A percentile compares a stretch with the other conserved stretches of the same genome.
Evolutionary conservation across 2,329 filamentous ascomycete genomes (phyloP).

Genomic region (Pestalotiopsis sp.): DNA sequence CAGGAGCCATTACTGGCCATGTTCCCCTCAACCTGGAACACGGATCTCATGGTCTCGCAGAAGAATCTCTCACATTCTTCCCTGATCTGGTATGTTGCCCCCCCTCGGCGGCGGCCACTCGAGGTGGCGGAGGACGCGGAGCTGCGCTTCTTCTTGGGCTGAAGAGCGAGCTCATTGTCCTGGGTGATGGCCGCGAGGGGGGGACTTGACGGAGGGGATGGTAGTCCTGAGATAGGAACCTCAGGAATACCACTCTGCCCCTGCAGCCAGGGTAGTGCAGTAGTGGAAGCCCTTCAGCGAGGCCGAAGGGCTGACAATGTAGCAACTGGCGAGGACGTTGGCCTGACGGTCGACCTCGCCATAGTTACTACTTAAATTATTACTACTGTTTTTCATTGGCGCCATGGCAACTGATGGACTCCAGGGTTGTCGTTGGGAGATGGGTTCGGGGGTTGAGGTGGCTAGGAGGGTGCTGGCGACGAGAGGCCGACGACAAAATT

Average conservation of each 20-base stretch:
- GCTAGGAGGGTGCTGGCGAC: background rate
- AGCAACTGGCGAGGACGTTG: conserved; percentile 90
- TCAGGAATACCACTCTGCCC: conserved; percentile 95
- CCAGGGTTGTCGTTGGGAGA: conserved; percentile 12
- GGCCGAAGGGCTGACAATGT: conserved; percentile 75
- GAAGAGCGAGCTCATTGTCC: conserved; percentile 67
- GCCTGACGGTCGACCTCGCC: conserved; percentile 67
- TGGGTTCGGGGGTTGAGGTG: background rate
- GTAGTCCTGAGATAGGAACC: conserved; percentile 82
- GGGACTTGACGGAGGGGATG: conserved; percentile 86
- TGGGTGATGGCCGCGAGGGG: conserved; percentile 77
- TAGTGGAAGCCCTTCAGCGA: conserved; percentile 86
- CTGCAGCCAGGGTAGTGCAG: conserved; percentile 88
- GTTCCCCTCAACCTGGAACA: conserved; percentile 96
- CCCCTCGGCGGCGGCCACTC: conserved; percentile 67
- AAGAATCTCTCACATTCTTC: conserved; percentile 99
- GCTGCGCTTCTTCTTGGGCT: conserved; percentile 55
- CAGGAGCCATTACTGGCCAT: conserved; percentile 76
- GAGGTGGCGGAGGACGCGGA: conserved; percentile 26
- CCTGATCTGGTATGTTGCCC: conserved; percentile 95
- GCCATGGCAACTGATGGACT: conserved; percentile 48
- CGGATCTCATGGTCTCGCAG: conserved; percentile 90
- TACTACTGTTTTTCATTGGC: conserved; percentile 72
- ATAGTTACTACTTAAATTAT: conserved; percentile 79
- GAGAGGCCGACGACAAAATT: background rate